A percentile compares a stretch with the other conserved stretches of the same genome.
These are phyloP conservation scores for Cystobasidium ongulense DNA, from an alignment of 768 basidiomycete genomes.

Conservation along the genomic window DNA sequence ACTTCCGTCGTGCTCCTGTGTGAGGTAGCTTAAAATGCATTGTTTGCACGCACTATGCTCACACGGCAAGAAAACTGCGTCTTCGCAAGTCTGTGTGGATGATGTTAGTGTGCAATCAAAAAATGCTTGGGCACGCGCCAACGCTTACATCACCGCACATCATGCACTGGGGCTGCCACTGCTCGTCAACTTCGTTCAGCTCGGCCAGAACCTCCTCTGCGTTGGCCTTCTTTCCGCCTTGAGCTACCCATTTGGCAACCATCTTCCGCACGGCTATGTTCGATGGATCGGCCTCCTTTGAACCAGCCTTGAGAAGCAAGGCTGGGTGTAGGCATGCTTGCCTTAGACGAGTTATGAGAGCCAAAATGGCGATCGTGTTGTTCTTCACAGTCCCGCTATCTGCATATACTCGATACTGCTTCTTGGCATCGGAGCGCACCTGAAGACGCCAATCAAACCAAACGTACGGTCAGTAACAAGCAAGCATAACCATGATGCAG, in stretches of 20 bases:
- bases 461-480: neutral
- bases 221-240: conserved; percentile 47
- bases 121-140: neutral
- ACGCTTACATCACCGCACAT: conserved; percentile 43
- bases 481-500: neutral
- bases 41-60: conserved; percentile 84
- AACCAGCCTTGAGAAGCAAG: conserved; percentile 57
- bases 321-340: conserved; percentile 86
- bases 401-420: conserved; percentile 67
- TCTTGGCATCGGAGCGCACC: conserved; percentile 67
- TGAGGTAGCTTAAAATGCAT: conserved; percentile 69
- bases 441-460: conserved; percentile 35
- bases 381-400: conserved; percentile 54
- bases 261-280: conserved; percentile 33
- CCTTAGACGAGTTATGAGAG: conserved; percentile 86
- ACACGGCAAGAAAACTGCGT: conserved; percentile 65
- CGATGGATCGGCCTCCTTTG: conserved; percentile 43
- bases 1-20: conserved; percentile 54
- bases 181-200: conserved; percentile 46
- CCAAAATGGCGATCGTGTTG: conserved; percentile 53
- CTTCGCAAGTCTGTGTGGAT: conserved; percentile 53
- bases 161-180: conserved; percentile 81
- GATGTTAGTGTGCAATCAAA: neutral
- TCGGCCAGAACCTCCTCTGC: conserved; percentile 49
- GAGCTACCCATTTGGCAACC: conserved; percentile 33